These are phyloP conservation scores for Podaxis mareebaensis DNA, from an alignment of 768 basidiomycete genomes.

Conservation along the genomic window DNA sequence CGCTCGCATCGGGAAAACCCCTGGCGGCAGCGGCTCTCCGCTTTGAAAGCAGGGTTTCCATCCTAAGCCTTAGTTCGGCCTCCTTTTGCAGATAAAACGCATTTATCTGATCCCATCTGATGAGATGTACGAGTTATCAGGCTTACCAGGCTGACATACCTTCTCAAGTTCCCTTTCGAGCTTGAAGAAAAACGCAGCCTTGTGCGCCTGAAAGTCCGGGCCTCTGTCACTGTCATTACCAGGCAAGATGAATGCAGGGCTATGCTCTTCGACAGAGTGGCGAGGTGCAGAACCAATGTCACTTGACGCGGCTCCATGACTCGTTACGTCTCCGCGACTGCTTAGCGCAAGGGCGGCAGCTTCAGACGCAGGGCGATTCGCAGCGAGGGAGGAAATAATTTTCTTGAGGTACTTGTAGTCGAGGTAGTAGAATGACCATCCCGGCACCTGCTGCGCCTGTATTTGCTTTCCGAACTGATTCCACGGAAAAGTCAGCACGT, in stretches of 20 bases:
- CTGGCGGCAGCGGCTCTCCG: conserved; percentile 80
- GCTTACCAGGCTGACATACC: conserved; percentile 42
- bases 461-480: conserved; percentile 97
- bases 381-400: conserved; percentile 93
- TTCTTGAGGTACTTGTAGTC: conserved; percentile 99
- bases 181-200: conserved; percentile 98
- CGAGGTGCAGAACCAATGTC: conserved; percentile 40
- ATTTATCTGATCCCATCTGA: conserved; percentile 71
- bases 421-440: conserved; percentile 94
- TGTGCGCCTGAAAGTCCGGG: conserved; percentile 89
- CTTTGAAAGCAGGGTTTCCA: conserved; percentile 92
- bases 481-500: conserved; percentile 17
- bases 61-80: conserved; percentile 87
- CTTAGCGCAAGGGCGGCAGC: conserved; percentile 85
- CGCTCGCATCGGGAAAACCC: conserved; percentile 68
- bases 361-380: conserved; percentile 88
- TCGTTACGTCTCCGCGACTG: conserved; percentile 60
- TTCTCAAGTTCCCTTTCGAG: conserved; percentile 97
- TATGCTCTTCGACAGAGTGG: conserved; percentile 19
- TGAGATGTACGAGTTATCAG: conserved; percentile 12
- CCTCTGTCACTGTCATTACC: conserved; percentile 73
- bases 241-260: conserved; percentile 60
- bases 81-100: conserved; percentile 97
- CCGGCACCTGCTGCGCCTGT: conserved; percentile 93
- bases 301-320: conserved; percentile 30